Evolutionary conservation across 495 filamentous ascomycete species (phyloP), one percentile per base, ranked within the genome.

Genomic region (Peziza echinospora): DNA sequence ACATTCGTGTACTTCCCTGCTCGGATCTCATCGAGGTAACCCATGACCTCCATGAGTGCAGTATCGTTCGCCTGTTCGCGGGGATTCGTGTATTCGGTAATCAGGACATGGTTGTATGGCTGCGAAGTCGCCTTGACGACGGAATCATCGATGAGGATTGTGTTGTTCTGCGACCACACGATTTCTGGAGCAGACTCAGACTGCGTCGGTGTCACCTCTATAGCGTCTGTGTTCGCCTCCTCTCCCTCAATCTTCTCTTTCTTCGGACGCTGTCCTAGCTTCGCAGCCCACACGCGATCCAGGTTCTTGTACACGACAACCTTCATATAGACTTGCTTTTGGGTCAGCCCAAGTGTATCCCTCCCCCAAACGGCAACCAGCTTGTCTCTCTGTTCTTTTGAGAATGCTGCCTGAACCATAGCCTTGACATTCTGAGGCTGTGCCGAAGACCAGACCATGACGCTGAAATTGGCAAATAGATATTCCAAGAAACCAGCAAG

Each of bases 381-480:
- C 0, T 61, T 45, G 0, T 61, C 49, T 1, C 45, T 48, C 39
- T 70, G 63, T 10, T 65, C 45, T 5, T 58, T 25, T 3, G 59
- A 37, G 39, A 63, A 61, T 53, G 91, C 46, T 49, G 75, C 66
- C 46, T 67, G 47, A 47, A 73, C 71, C 65, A 96, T 78, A 5
- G 58, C 57, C 0, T 59, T 26, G 0, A 93, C 80, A 46, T 86
- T 96, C 5, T 62, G 48, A 0, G 77, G 76, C 22, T 65, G 69
- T 0, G 91, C 85, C 40, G 81, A 87, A 0, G 85, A 91, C 87
- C 89, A 97, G 46, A 97, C 71, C 64, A 92, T 81, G 13, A 93
- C 78, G 24, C 60, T 66, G 64, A 85, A 82, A 22, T 74, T 72
- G 16, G 67, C 52, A 44, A 85, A 64, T 50, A 80, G 65, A 51